Evolutionary conservation across 495 filamentous ascomycete genomes (phyloP), one percentile per base, ranked within the genome.

Genomic region (Rusavskia elegans): DNA sequence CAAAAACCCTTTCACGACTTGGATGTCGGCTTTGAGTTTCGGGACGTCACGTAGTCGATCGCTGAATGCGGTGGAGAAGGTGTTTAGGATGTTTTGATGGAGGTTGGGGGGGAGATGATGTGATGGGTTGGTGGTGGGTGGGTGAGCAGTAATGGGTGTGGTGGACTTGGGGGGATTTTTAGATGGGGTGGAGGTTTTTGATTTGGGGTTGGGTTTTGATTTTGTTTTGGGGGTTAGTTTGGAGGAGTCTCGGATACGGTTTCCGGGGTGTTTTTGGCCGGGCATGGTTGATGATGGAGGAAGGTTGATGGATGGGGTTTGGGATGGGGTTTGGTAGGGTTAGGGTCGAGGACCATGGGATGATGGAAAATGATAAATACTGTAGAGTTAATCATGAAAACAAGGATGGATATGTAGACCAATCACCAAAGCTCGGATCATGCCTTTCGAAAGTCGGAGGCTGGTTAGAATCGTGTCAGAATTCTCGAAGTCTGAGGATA

Each of bases 1-100:
- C 1, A 97, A 71, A 52, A 89, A 83, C 6, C 75, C 66, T 62
- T 97, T 98, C 23, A 97, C 76, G 19, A 76, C 73, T 61, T 96
- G 92, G 7, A 96, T 71, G 7, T 62, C 48, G 19, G 55, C 30
- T 25, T 45, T 72, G 55, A 1, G 64, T 59, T 29, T 53, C 50
- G 93, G 82, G 8, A 83, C 68, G 50, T 69, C 63, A 51, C 70
- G 73, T 73, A 94, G 95, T 57, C 90, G 20, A 2, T 5, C 6
- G 39, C 4, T 5, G 39, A 19, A 42, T 2, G 39, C 20, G 20
- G 7, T 4, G n/a, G 39, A 7, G 49, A 23, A 32, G 14, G 16
- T 35, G 13, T 8, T 14, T 8, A 35, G 13, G 32, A 35, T 35
- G 2, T 14, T 11, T 35, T 16, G 48, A 11, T 17, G 30, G 30